A percentile compares a stretch with the other conserved stretches of the same genome.
These are phyloP conservation scores for Petasospora fabianii DNA, from an alignment of 1,139 yeast genomes.

Conservation along the genomic window DNA sequence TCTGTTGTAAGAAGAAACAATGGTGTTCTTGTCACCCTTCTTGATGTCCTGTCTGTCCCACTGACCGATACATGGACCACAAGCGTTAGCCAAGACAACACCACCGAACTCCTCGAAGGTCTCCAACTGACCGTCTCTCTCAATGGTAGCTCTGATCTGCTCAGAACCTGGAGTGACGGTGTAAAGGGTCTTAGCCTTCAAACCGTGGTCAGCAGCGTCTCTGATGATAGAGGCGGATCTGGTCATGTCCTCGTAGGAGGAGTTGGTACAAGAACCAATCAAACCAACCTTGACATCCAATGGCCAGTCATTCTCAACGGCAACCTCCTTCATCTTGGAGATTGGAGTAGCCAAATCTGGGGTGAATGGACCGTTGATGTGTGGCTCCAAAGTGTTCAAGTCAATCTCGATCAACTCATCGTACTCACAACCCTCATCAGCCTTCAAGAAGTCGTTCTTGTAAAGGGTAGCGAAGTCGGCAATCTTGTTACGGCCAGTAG, in stretches of 20 bases:
- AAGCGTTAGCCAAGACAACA: conserved; percentile 94
- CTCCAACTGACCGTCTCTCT: conserved; percentile 91
- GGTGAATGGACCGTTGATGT: conserved; percentile 98
- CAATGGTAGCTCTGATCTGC: conserved; percentile 98
- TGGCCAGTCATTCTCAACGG: conserved; percentile 91
- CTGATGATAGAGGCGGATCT: conserved; percentile 92
- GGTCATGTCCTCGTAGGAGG: conserved; percentile 98
- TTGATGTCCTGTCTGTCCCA: conserved; percentile 95
- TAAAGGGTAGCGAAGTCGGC: conserved; percentile 60
- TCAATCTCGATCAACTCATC: conserved; percentile 82
- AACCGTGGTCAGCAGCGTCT: conserved; percentile 89
- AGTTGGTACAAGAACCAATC: conserved; percentile 99
- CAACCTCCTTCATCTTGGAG: conserved; percentile 87
- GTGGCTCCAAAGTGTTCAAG: conserved; percentile 86
- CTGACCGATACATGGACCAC: conserved; percentile 99
- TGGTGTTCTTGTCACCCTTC: conserved; percentile 95
- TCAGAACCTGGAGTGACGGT: conserved; percentile 99
- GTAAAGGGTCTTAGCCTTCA: conserved; percentile 85
- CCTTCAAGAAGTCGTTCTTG: conserved; percentile 59
- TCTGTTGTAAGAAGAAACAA: conserved; percentile 98
- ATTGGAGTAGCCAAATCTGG: conserved; percentile 98
- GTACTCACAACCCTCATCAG: conserved; percentile 80
- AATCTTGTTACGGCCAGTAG: conserved; percentile 82
- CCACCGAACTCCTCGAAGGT: conserved; percentile 94
- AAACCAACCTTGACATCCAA: conserved; percentile 90